phyloP scores from a whole-genome alignment of 2,329 filamentous ascomycete species.

The Botrytis byssoidea region DNA sequence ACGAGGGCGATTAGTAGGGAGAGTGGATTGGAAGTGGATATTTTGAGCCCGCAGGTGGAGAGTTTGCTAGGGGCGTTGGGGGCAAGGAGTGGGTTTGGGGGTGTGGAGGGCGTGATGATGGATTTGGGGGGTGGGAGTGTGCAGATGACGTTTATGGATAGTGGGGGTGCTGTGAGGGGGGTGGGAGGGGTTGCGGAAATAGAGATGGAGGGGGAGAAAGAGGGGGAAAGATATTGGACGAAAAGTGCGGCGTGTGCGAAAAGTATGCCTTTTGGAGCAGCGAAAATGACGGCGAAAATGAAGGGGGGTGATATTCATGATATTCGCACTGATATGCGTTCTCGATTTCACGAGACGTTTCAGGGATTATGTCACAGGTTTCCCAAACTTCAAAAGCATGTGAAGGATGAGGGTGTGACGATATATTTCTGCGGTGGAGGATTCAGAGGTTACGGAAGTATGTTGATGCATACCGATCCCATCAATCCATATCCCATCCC shows the following conservation, averaged over 20 bases:
- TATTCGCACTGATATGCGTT: conserved; percentile 42
- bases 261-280: conserved; percentile 62
- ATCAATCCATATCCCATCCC: conserved; percentile 80
- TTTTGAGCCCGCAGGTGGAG: conserved; percentile 78
- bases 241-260: conserved; percentile 54
- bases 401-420: conserved; percentile 51
- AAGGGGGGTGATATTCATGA: conserved; percentile 35
- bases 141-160: conserved; percentile 62
- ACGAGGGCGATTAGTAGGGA: conserved; percentile 59
- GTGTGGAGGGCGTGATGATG: conserved; percentile 77
- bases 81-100: conserved; percentile 69
- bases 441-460: conserved; percentile 86
- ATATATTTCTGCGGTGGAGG: conserved; percentile 88
- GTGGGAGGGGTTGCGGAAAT: conserved; percentile 21
- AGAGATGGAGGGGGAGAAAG: conserved; percentile 20
- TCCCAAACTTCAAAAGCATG: conserved; percentile 35
- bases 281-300: conserved; percentile 51
- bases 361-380: conserved; percentile 49
- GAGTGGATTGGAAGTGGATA: conserved; percentile 66
- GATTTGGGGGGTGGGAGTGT: conserved; percentile 76
- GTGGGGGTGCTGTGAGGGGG: neutral
- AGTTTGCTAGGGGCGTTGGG: conserved; percentile 81
- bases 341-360: conserved; percentile 61
- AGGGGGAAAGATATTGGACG: conserved; percentile 47
- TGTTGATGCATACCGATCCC: conserved; percentile 75